Conservation (phyloP, 2,329 filamentous ascomycete species). For the Elsinoe australis region DNA sequence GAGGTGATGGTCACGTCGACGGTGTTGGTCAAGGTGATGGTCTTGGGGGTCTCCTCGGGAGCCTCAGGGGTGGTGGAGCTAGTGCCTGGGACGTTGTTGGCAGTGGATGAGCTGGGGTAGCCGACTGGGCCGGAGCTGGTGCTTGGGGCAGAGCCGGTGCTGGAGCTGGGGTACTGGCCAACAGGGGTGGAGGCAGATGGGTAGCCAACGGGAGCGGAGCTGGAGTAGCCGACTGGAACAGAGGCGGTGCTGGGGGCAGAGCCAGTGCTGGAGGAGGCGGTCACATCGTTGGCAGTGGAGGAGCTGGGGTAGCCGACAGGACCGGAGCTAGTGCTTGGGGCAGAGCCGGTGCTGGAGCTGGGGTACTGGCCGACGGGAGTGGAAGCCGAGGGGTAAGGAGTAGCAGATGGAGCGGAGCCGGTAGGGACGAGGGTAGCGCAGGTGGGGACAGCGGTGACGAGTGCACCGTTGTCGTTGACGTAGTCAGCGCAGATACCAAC, state of each 20-base stretch:
- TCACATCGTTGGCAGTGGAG: too few species aligned
- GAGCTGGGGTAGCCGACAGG: too few species aligned
- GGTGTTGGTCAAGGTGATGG: slow-evolving; percentile 27
- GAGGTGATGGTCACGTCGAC: slow-evolving; percentile 23
- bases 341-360: too few species aligned
- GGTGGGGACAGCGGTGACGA: slow-evolving; percentile 64
- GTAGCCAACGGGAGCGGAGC: slow-evolving; percentile 20
- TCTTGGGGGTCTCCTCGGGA: slow-evolving; percentile 14
- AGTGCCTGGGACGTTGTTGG: too few species aligned
- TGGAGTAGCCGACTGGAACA: too few species aligned
- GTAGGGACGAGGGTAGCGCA: slow-evolving; percentile 49
- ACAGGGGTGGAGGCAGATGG: slow-evolving; percentile 22
- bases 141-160: too few species aligned
- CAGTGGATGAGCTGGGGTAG: too few species aligned
- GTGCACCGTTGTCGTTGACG: slow-evolving; percentile 69
- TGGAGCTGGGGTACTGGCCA: too few species aligned
- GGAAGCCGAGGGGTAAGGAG: slow-evolving; percentile 19
- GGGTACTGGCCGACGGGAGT: slow-evolving; percentile 19
- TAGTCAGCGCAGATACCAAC: slow-evolving; percentile 81
- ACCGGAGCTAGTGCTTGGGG: too few species aligned
- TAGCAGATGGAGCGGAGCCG: slow-evolving; percentile 17
- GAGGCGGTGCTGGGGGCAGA: slow-evolving; percentile 19
- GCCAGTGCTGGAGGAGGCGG: too few species aligned
- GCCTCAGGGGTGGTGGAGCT: slow-evolving; percentile 18
- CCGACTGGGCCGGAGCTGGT: too few species aligned